Evolutionary conservation across 768 basidiomycete species (phyloP).

Genomic region (Solioccasus polychromus): DNA sequence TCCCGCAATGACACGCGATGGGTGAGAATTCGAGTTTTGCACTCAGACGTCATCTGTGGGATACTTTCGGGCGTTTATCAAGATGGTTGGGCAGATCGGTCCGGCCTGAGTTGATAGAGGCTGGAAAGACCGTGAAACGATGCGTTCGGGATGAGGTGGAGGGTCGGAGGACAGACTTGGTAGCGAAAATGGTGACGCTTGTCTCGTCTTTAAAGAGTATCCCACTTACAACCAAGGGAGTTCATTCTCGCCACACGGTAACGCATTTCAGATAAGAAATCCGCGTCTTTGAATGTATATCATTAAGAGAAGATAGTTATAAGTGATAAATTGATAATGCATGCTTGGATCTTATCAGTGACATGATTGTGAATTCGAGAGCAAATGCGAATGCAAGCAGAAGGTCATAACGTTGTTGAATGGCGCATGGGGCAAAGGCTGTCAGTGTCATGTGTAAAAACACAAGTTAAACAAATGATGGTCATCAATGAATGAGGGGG

Average conservation of each 20-base stretch:
- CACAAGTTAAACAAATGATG: slow-evolving; percentile 25
- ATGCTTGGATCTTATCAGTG: slow-evolving; percentile 23
- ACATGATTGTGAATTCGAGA: slow-evolving; percentile 20
- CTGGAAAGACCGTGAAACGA: no score
- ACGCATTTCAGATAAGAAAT: neutral
- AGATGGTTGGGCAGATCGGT: neutral
- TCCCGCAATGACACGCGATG: no score
- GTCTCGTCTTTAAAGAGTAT: no score
- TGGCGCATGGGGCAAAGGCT: slow-evolving; percentile 5
- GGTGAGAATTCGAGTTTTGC: neutral
- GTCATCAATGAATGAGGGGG: slow-evolving; percentile 17
- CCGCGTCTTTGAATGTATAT: slow-evolving; percentile 14
- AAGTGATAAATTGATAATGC: slow-evolving; percentile 29
- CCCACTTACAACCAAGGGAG: no score
- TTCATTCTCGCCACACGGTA: no score
- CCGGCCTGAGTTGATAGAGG: neutral
- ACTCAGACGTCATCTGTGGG: neutral
- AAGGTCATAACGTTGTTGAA: slow-evolving; percentile 5
- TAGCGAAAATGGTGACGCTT: no score
- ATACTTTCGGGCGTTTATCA: neutral
- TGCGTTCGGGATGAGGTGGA: no score
- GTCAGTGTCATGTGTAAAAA: slow-evolving; percentile 19
- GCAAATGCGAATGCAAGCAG: slow-evolving; percentile 16
- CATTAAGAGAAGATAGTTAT: slow-evolving; percentile 27
- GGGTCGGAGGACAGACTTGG: no score